Conservation (phyloP, 2,329 filamentous ascomycete genomes). For the Verticillium tricorpus region DNA sequence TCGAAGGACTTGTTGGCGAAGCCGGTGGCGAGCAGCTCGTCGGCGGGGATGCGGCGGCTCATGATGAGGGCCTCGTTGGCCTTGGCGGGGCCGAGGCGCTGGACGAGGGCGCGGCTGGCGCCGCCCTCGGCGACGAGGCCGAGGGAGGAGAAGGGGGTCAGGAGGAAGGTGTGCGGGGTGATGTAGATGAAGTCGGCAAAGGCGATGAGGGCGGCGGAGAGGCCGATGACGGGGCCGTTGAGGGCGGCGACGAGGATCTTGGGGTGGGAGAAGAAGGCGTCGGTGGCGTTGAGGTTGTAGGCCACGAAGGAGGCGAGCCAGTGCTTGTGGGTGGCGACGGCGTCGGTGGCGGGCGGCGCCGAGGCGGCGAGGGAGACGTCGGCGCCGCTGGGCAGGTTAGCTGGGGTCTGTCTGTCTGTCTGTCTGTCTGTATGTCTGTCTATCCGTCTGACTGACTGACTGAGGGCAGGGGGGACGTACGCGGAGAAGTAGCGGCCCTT, state of each 20-base stretch:
- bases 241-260: conserved; percentile 90
- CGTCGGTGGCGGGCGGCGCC: conserved; percentile 30
- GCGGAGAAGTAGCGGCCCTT: conserved; percentile 86
- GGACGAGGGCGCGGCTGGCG: conserved; percentile 72
- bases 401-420: neutral
- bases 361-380: conserved; percentile 60
- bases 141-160: conserved; percentile 87
- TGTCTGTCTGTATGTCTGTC: too few species aligned
- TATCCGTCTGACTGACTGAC: too few species aligned
- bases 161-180: conserved; percentile 73
- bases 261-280: conserved; percentile 87
- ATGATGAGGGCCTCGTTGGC: conserved; percentile 93
- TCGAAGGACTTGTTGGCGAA: conserved; percentile 83
- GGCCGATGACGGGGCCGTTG: conserved; percentile 86
- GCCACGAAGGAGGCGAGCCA: conserved; percentile 70
- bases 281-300: conserved; percentile 85
- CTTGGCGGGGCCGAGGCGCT: conserved; percentile 71
- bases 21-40: conserved; percentile 70
- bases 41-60: conserved; percentile 69
- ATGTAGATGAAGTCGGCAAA: conserved; percentile 93
- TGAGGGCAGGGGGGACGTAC: conserved; percentile 44
- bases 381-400: conserved; percentile 56
- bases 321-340: conserved; percentile 37
- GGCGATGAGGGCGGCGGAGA: conserved; percentile 77
- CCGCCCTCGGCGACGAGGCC: conserved; percentile 89